Evolutionary conservation across 805 yeast species (phyloP).

Genomic region (Nakazawaea pomicola): DNA sequence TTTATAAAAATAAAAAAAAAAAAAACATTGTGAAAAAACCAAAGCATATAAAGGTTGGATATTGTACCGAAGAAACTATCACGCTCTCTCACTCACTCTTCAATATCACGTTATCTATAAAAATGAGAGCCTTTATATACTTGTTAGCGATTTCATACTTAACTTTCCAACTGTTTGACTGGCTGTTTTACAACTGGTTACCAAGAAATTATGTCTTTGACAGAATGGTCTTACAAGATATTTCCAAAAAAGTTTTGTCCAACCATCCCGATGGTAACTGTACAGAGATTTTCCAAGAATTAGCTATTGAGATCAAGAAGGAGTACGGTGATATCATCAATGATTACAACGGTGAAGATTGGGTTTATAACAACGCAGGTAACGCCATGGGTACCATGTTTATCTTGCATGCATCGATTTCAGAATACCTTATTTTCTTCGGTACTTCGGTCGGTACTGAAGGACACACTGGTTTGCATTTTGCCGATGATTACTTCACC

Average conservation of each 20-base stretch:
- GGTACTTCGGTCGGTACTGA: slow-evolving; percentile 94
- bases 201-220: slow-evolving; percentile 73
- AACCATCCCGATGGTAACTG: slow-evolving; percentile 54
- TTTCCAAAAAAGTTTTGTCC: slow-evolving; percentile 52
- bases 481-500: slow-evolving; percentile 96
- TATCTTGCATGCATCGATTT: slow-evolving; percentile 88
- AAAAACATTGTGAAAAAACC: neutral
- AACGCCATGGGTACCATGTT: slow-evolving; percentile 98
- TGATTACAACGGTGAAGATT: slow-evolving; percentile 68
- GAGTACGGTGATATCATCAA: slow-evolving; percentile 75
- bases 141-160: neutral
- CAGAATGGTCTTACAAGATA: slow-evolving; percentile 47
- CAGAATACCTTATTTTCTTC: slow-evolving; percentile 89
- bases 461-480: slow-evolving; percentile 94
- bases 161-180: slow-evolving; percentile 24
- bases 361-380: slow-evolving; percentile 98
- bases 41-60: neutral
- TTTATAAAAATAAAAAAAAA: slow-evolving; percentile 3
- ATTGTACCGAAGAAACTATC: too few species aligned
- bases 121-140: neutral
- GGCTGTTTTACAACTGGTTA: slow-evolving; percentile 55
- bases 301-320: slow-evolving; percentile 52
- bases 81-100: too few species aligned
- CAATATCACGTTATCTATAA: too few species aligned
- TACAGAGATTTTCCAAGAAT: slow-evolving; percentile 55